A percentile compares a stretch with the other conserved stretches of the same genome.
Evolutionary conservation across 208 protist genomes (phyloP).

Genomic region (Strigomonas galati): DNA sequence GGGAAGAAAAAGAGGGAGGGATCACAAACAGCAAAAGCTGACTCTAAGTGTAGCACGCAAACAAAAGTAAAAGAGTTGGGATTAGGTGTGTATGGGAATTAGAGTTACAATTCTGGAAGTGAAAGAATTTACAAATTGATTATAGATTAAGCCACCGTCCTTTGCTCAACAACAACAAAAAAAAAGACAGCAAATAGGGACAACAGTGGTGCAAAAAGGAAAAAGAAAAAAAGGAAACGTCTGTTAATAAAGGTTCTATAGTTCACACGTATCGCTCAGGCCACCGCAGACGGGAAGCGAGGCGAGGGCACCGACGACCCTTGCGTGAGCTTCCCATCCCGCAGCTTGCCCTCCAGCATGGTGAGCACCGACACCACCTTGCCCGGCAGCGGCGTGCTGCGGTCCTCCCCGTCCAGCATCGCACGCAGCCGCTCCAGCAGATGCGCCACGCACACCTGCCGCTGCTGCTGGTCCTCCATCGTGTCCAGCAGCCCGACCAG

Average conservation of each 20-base stretch:
- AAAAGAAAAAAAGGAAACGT: not conserved
- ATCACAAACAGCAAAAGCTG: no score
- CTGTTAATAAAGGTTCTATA: not conserved
- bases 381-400: constrained; percentile 23
- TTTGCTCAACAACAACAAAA: not conserved
- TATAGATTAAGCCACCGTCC: not conserved
- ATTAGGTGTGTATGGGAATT: no score
- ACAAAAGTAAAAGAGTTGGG: no score
- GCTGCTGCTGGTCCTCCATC: constrained; percentile 31
- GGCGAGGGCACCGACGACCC: not conserved
- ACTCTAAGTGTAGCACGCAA: no score
- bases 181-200: not conserved
- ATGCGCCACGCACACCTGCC: constrained; percentile 43
- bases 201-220: not conserved
- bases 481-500: constrained; percentile 38
- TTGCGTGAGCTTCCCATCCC: constrained; percentile 11
- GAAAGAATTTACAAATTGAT: no score
- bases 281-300: not conserved
- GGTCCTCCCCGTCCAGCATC: constrained; percentile 45
- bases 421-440: constrained; percentile 66
- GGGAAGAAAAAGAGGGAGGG: constrained; percentile 3
- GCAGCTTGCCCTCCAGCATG: constrained; percentile 27
- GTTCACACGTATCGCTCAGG: not conserved
- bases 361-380: constrained; percentile 36
- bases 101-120: no score